Evolutionary conservation across 306 rosid species (phyloP).

Genomic region (Cucumis cinereus): DNA sequence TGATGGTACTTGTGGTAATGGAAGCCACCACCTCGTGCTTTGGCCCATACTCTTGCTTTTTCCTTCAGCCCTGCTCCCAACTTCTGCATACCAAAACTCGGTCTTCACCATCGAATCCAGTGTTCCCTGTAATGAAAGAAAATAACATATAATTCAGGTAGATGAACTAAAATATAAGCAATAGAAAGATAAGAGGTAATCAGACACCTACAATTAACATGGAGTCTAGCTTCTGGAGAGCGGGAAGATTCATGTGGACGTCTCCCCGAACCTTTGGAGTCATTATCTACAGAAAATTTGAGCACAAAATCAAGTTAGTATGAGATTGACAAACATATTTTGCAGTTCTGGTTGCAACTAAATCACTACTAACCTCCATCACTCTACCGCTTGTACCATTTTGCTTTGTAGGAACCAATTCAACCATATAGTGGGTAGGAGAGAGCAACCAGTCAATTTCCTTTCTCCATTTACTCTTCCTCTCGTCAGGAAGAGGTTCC

Average conservation of each 20-base stretch:
- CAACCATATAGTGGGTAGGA: slow-evolving; percentile 89
- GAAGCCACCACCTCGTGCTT: slow-evolving; percentile 89
- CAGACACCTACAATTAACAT: slow-evolving; percentile 75
- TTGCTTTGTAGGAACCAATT: slow-evolving; percentile 91
- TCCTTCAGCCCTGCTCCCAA: slow-evolving; percentile 72
- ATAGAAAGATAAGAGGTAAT: not conserved
- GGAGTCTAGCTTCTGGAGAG: slow-evolving; percentile 88
- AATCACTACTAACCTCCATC: slow-evolving; percentile 53
- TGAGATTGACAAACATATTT: not conserved
- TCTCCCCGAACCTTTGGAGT: slow-evolving; percentile 85
- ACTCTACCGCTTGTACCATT: slow-evolving; percentile 64
- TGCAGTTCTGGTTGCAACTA: not conserved
- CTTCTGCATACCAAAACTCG: slow-evolving; percentile 86
- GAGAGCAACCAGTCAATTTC: slow-evolving; percentile 93
- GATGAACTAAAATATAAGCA: not conserved
- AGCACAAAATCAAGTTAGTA: not conserved
- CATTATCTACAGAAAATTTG: slow-evolving; percentile 55
- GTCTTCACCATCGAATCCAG: slow-evolving; percentile 80
- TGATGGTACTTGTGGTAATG: slow-evolving; percentile 64
- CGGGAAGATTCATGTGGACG: slow-evolving; percentile 88
- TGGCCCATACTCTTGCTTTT: slow-evolving; percentile 24
- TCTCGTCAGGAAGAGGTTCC: slow-evolving; percentile 78
- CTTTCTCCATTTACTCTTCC: slow-evolving; percentile 59
- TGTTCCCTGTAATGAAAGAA: slow-evolving; percentile 37
- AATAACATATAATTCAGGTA: not conserved